Conservation (phyloP, 2,329 filamentous ascomycete species). For the Trichoderma atrobrunneum region DNA sequence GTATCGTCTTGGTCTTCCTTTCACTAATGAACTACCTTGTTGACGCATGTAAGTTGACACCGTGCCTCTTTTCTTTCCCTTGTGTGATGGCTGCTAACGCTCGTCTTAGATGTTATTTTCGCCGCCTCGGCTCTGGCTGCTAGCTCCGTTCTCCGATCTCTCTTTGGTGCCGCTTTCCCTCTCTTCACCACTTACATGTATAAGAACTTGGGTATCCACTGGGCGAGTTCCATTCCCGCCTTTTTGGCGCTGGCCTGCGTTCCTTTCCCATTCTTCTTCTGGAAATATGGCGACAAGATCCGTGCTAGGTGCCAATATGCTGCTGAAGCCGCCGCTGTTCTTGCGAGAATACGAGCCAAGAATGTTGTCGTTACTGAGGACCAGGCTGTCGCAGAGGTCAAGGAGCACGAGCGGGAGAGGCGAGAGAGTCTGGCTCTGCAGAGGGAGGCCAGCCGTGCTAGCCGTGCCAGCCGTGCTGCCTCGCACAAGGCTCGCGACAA, state of each 20-base stretch:
- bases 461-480: neutral
- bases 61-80: neutral
- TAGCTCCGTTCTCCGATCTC: constrained; percentile 66
- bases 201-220: constrained; percentile 64
- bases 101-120: constrained; percentile 60
- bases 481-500: neutral
- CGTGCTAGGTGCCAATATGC: constrained; percentile 68
- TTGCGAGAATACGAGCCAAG: constrained; percentile 44
- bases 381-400: constrained; percentile 27
- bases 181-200: constrained; percentile 66
- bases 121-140: constrained; percentile 73
- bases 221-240: constrained; percentile 70
- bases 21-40: constrained; percentile 65
- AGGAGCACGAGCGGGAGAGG: constrained; percentile 28
- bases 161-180: constrained; percentile 71
- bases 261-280: constrained; percentile 74
- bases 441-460: neutral
- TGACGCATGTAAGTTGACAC: constrained; percentile 48
- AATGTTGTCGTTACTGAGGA: constrained; percentile 31
- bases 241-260: constrained; percentile 71
- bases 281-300: constrained; percentile 64
- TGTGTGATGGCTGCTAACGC: constrained; percentile 21
- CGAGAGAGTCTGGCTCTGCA: constrained; percentile 24
- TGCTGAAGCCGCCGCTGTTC: constrained; percentile 61
- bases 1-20: constrained; percentile 64